A percentile compares a stretch with the other conserved stretches of the same genome.
These are phyloP conservation scores for Leccinum ochraceum DNA, from an alignment of 768 basidiomycete genomes.

Conservation along the genomic window DNA sequence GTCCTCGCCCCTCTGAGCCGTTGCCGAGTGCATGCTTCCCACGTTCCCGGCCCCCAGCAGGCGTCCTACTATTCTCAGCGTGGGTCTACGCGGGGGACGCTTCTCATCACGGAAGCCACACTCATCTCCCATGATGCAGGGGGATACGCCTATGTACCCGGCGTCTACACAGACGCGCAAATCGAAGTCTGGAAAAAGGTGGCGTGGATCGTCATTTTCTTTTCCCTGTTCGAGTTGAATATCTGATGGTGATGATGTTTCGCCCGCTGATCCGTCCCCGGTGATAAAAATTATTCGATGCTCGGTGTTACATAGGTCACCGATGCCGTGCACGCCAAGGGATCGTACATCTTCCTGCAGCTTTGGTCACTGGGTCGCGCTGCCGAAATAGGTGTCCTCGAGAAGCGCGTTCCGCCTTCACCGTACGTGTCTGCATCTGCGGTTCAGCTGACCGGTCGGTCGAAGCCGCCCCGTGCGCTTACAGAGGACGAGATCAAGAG, in stretches of 20 bases:
- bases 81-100: not conserved
- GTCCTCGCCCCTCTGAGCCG: not conserved
- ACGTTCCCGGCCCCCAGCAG: not conserved
- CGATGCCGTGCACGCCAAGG: not conserved
- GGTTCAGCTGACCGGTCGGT: not conserved
- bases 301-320: not conserved
- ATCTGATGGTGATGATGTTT: not conserved
- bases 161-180: not conserved
- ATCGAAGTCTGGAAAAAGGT: not conserved
- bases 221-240: not conserved
- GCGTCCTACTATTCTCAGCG: not conserved
- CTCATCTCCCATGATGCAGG: conserved; percentile 1
- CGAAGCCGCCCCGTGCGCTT: not conserved
- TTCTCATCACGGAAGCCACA: not conserved
- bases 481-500: not conserved
- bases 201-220: not conserved
- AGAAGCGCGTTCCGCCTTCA: not conserved
- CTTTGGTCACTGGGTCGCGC: not conserved
- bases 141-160: not conserved
- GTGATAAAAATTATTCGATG: not conserved
- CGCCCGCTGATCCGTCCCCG: not conserved
- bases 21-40: not conserved
- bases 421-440: not conserved
- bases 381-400: not conserved
- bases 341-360: not conserved